Evolutionary conservation across 164 flowering plant genomes (phyloP).

Genomic region (Vitis amurensis): DNA sequence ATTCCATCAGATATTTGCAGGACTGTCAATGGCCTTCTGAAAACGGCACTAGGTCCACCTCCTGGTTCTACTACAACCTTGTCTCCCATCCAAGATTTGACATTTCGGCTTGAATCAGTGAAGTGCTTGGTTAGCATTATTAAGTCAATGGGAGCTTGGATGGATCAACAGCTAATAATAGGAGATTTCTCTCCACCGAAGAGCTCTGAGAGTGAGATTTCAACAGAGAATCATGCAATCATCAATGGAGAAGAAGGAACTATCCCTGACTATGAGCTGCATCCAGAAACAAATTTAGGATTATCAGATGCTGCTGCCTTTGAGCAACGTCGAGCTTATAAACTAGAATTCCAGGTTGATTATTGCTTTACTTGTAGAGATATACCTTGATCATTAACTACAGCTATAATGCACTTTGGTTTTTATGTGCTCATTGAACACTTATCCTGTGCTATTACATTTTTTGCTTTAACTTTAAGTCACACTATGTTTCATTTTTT

Average conservation of each 20-base stretch:
- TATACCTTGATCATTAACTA: not conserved
- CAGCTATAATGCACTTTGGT: too few species aligned
- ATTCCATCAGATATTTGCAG: slow-evolving; percentile 96
- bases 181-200: slow-evolving; percentile 49
- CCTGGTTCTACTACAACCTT: slow-evolving; percentile 86
- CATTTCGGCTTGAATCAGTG: slow-evolving; percentile 91
- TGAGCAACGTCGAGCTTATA: slow-evolving; percentile 94
- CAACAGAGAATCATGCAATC: slow-evolving; percentile 45
- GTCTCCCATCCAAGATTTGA: slow-evolving; percentile 83
- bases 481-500: not conserved
- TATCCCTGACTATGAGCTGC: slow-evolving; percentile 65
- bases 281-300: slow-evolving; percentile 69
- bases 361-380: slow-evolving; percentile 7
- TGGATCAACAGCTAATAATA: slow-evolving; percentile 85
- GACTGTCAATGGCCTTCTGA: slow-evolving; percentile 95
- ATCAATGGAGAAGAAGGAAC: slow-evolving; percentile 67
- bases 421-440: too few species aligned
- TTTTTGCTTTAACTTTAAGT: not conserved
- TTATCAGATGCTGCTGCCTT: slow-evolving; percentile 77
- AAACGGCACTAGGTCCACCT: slow-evolving; percentile 98
- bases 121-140: slow-evolving; percentile 86
- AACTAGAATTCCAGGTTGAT: slow-evolving; percentile 84
- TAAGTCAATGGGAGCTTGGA: slow-evolving; percentile 92
- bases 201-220: slow-evolving; percentile 47
- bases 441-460: not conserved